Percentiles rank a stretch among this genome's conserved stretches.
phyloP scores from a whole-genome alignment of 768 basidiomycete species.

The Asterophora parasitica region DNA sequence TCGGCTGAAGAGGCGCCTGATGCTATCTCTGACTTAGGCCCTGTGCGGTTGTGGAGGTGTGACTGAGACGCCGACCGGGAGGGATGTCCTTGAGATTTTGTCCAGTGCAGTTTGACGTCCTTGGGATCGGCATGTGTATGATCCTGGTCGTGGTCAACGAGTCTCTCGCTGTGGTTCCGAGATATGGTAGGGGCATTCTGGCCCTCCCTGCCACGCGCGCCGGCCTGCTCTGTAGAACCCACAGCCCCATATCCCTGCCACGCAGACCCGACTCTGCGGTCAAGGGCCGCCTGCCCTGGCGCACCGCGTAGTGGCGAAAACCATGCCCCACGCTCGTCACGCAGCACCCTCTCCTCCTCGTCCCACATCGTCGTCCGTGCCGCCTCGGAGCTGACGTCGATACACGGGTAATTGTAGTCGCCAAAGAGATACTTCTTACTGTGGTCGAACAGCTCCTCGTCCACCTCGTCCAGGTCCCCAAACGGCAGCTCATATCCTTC shows the following conservation, averaged over 20 bases:
- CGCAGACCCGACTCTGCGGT: conserved; percentile 32
- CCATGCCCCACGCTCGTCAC: conserved; percentile 71
- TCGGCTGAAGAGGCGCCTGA: conserved; percentile 22
- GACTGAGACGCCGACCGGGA: conserved; percentile 18
- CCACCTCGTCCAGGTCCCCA: conserved; percentile 59
- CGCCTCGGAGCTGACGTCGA: conserved; percentile 80
- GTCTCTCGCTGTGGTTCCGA: conserved; percentile 14
- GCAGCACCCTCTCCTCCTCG: conserved; percentile 81
- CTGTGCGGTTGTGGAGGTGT: conserved; percentile 11
- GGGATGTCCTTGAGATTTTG: conserved; percentile 15
- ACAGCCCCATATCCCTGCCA: conserved; percentile 61
- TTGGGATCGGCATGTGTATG: conserved; percentile 26
- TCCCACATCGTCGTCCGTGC: conserved; percentile 67
- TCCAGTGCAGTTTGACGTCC: conserved; percentile 46
- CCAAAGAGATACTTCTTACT: conserved; percentile 82
- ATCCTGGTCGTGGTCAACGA: conserved; percentile 48
- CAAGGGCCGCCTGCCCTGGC: conserved; percentile 35
- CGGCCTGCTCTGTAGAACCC: conserved; percentile 22
- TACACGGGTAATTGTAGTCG: conserved; percentile 85
- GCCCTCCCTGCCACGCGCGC: conserved; percentile 1
- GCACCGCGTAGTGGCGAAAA: conserved; percentile 55
- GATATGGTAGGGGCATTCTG: too few relatives aligned
- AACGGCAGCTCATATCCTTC: conserved; percentile 63
- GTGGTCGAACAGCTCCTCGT: conserved; percentile 73
- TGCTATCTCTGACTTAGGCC: conserved; percentile 7